phyloP scores from a whole-genome alignment of 1,284 basidiomycete species.

The Microbotryum saponariae region DNA sequence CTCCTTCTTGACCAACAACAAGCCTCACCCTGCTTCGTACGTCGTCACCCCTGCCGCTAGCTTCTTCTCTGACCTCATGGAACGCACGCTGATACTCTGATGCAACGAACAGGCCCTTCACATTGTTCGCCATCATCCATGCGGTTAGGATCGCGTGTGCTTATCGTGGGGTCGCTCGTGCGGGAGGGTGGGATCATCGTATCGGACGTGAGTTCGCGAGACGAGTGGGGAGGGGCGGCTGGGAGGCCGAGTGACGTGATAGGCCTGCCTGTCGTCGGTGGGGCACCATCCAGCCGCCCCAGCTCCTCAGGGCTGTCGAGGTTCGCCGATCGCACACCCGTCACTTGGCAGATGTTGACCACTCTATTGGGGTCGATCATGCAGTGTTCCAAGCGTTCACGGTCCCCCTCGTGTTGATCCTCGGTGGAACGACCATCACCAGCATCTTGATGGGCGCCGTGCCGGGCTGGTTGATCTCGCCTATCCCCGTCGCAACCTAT shows the following conservation, averaged over 20 bases:
- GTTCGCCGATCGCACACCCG: not conserved
- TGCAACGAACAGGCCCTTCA: constrained; percentile 18
- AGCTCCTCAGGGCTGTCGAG: too few species aligned
- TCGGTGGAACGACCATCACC: constrained; percentile 28
- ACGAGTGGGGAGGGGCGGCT: not conserved
- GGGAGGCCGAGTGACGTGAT: not conserved
- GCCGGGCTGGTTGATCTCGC: constrained; percentile 30
- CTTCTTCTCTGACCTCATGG: not conserved
- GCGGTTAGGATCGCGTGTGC: constrained; percentile 26
- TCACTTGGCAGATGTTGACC: not conserved
- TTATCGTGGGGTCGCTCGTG: constrained; percentile 23
- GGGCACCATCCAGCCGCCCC: not conserved
- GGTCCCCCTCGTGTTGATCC: constrained; percentile 29
- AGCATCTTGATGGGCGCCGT: constrained; percentile 24
- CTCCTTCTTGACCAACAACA: constrained; percentile 8
- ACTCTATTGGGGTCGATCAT: not conserved
- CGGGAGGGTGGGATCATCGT: constrained; percentile 23
- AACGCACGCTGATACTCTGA: not conserved
- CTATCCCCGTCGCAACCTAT: constrained; percentile 29
- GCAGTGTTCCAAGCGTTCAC: constrained; percentile 29
- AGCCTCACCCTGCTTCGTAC: constrained; percentile 12
- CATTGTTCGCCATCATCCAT: constrained; percentile 27
- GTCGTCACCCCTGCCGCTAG: not conserved
- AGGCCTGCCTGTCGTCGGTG: not conserved
- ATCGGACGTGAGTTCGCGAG: constrained; percentile 21